Conservation (phyloP, 768 basidiomycete genomes). For the Suillus sp. region DNA sequence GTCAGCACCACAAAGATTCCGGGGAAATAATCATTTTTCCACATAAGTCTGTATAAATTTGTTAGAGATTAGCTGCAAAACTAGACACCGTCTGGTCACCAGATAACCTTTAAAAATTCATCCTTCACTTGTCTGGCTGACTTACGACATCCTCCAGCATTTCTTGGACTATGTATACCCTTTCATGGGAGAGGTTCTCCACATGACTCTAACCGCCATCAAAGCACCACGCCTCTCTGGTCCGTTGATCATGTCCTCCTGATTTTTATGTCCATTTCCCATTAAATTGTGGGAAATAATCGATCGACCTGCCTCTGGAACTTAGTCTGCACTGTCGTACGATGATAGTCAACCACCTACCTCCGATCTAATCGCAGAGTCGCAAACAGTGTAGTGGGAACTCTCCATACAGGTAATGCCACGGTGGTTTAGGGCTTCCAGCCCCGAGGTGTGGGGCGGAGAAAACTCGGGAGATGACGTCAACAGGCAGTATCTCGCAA, state of each 20-base stretch:
- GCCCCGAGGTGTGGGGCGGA: neutral
- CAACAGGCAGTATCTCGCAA: neutral
- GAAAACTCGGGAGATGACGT: slow-evolving; percentile 3
- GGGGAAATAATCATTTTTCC: neutral
- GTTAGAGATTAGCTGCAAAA: neutral
- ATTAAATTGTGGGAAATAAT: neutral
- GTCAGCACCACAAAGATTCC: neutral
- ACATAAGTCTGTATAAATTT: neutral
- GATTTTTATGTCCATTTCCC: slow-evolving; percentile 1
- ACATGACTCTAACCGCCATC: neutral
- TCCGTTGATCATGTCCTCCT: neutral
- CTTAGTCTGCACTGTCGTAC: neutral
- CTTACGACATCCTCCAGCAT: slow-evolving; percentile 1
- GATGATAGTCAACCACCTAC: neutral
- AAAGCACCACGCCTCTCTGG: neutral
- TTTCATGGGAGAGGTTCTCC: neutral
- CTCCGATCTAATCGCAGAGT: neutral
- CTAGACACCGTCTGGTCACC: neutral
- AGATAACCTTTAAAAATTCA: neutral
- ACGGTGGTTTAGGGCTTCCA: neutral
- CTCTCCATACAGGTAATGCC: neutral
- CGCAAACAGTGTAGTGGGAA: neutral
- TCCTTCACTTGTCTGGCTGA: neutral
- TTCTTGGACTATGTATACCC: neutral
- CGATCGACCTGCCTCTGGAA: neutral